Evolutionary conservation across 2,329 filamentous ascomycete species (phyloP).

Genomic region (Dactylonectria macrodidyma): DNA sequence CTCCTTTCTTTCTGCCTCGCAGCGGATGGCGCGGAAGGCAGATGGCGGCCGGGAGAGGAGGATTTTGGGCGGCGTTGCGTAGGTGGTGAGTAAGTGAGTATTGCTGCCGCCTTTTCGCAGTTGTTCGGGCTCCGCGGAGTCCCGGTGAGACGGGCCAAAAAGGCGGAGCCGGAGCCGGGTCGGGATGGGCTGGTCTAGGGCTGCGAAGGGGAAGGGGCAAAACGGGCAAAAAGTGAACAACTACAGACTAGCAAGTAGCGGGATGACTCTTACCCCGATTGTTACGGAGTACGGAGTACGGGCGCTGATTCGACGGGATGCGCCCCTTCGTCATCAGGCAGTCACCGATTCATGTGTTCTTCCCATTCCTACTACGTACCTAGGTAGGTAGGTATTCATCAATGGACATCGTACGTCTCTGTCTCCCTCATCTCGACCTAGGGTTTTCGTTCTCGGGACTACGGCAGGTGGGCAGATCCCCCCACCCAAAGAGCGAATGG

Average conservation of each 20-base stretch:
- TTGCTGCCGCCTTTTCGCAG: neutral
- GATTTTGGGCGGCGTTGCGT: neutral
- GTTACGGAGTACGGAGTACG: too few species aligned
- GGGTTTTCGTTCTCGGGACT: neutral
- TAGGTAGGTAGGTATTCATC: neutral
- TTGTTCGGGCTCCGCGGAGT: slow-evolving; percentile 9
- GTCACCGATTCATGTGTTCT: neutral
- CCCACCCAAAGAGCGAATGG: neutral
- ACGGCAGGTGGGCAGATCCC: neutral
- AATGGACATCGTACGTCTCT: neutral
- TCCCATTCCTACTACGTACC: neutral
- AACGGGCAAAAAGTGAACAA: neutral
- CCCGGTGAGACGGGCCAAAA: neutral
- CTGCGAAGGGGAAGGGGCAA: neutral
- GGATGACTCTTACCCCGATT: neutral
- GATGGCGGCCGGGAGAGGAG: neutral
- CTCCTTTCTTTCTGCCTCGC: neutral
- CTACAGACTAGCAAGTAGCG: neutral
- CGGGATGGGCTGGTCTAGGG: neutral
- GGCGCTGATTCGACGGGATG: too few species aligned
- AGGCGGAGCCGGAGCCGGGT: slow-evolving; percentile 9
- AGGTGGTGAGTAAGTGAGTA: neutral
- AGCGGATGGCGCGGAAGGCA: neutral
- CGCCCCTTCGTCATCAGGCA: neutral
- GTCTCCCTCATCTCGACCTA: neutral